phyloP scores from a whole-genome alignment of 2,329 filamentous ascomycete species.

The Curvularia verruculosa region DNA sequence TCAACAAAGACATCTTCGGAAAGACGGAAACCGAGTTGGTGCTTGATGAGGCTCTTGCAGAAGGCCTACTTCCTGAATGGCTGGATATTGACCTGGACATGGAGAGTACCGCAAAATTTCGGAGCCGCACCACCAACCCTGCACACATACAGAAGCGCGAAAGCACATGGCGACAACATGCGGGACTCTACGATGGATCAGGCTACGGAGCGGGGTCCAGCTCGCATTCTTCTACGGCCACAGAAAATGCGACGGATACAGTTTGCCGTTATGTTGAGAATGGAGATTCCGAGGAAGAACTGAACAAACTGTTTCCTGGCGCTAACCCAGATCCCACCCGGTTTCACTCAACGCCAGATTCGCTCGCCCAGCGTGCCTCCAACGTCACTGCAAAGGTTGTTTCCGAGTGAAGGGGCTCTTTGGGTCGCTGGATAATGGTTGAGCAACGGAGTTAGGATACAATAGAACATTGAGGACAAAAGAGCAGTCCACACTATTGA shows the following conservation, averaged over 20 bases:
- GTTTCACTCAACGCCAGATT: neutral
- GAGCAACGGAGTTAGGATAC: slow-evolving; percentile 2
- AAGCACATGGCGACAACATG: slow-evolving; percentile 8
- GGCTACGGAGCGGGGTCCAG: slow-evolving; percentile 29
- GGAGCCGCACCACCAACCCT: neutral
- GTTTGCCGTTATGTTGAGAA: neutral
- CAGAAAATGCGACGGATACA: neutral
- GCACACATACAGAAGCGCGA: slow-evolving; percentile 2
- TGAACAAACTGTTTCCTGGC: neutral
- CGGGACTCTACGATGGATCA: slow-evolving; percentile 32
- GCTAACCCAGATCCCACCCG: neutral
- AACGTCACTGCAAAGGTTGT: neutral
- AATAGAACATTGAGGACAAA: slow-evolving; percentile 1
- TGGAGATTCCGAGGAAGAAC: neutral
- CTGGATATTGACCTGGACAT: slow-evolving; percentile 5
- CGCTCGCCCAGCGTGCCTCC: neutral
- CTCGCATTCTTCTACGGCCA: slow-evolving; percentile 4
- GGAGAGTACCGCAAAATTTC: neutral
- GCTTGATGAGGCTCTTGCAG: slow-evolving; percentile 9
- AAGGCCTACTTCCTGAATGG: slow-evolving; percentile 3
- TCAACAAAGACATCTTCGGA: neutral
- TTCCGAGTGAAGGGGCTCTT: neutral
- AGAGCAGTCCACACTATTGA: slow-evolving; percentile 6
- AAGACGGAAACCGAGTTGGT: neutral
- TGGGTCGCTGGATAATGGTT: neutral